These are phyloP conservation scores for Kurtzmaniella quercitrusa DNA, from an alignment of 1,139 yeast genomes.

Conservation along the genomic window DNA sequence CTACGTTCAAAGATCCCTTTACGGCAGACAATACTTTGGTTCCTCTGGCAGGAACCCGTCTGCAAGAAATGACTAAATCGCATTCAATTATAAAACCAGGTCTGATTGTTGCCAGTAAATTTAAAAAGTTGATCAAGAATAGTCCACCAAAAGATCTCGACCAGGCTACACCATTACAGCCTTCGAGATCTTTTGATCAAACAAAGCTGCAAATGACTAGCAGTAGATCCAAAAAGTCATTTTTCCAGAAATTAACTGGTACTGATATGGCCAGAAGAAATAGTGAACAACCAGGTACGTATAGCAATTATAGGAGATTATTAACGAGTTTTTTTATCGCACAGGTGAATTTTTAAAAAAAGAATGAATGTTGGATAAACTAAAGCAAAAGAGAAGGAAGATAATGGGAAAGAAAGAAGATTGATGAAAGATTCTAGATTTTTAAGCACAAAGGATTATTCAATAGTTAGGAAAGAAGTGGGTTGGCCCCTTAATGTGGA, in stretches of 20 bases:
- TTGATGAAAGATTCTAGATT: too few species aligned
- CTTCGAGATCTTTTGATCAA: slow-evolving; percentile 26
- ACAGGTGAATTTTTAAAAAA: too few species aligned
- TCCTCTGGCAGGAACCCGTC: slow-evolving; percentile 4
- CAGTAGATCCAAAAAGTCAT: slow-evolving; percentile 15
- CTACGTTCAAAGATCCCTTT: slow-evolving; percentile 10
- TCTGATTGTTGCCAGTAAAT: slow-evolving; percentile 13
- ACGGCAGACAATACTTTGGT: slow-evolving; percentile 7
- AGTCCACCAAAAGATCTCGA: slow-evolving; percentile 4
- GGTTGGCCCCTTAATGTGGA: too few species aligned
- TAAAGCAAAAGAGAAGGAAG: too few species aligned
- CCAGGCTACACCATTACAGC: slow-evolving; percentile 8
- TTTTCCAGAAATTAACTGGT: slow-evolving; percentile 13
- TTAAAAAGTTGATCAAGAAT: slow-evolving; percentile 9
- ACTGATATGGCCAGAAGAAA: slow-evolving; percentile 16
- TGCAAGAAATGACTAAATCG: slow-evolving; percentile 2
- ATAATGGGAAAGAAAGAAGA: too few species aligned
- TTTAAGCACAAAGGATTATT: too few species aligned
- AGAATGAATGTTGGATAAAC: too few species aligned
- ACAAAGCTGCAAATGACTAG: slow-evolving; percentile 35
- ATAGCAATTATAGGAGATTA: slow-evolving; percentile 12
- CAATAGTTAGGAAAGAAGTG: too few species aligned
- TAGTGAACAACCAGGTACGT: slow-evolving; percentile 39
- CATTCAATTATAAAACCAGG: slow-evolving; percentile 6
- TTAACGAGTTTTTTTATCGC: too few species aligned